Conservation (phyloP, 78 protist species). For the Dictyostelium brefeldianum region DNA sequence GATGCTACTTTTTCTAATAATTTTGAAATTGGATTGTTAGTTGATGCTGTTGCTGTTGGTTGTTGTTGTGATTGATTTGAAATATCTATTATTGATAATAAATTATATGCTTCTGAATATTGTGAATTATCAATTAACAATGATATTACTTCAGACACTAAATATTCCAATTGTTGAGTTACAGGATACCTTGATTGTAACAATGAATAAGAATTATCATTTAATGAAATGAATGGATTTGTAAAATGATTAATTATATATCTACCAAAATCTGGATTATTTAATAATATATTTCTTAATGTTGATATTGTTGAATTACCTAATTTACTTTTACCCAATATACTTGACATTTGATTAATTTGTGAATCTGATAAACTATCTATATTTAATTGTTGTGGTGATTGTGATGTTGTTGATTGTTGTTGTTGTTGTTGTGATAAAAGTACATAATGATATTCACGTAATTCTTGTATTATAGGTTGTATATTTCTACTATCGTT, state of each 20-base stretch:
- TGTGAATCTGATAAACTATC: conserved; percentile 19
- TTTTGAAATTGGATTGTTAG: conserved; percentile 14
- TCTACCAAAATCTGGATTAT: conserved; percentile 5
- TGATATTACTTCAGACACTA: conserved; percentile 18
- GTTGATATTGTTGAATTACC: neutral
- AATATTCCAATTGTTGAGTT: conserved; percentile 38
- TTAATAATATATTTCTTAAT: conserved; percentile 5
- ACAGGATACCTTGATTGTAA: conserved; percentile 34
- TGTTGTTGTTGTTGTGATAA: conserved; percentile 31
- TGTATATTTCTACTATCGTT: conserved; percentile 42
- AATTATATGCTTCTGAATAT: conserved; percentile 40
- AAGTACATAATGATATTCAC: conserved; percentile 72
- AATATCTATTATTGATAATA: conserved; percentile 50
- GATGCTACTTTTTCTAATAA: conserved; percentile 31
- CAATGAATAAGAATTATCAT: neutral
- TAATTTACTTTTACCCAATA: neutral
- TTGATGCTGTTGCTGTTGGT: no score
- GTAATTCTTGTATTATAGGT: conserved; percentile 65
- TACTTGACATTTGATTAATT: neutral
- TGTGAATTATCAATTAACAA: conserved; percentile 3
- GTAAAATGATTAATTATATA: conserved; percentile 29
- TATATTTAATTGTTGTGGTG: neutral
- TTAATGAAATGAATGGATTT: conserved; percentile 41
- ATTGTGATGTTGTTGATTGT: neutral
- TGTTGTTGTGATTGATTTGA: neutral